Percentiles rank a stretch among this genome's conserved stretches.
Evolutionary conservation across 495 filamentous ascomycete genomes (phyloP).

Genomic region (Entonaema liquescens): DNA sequence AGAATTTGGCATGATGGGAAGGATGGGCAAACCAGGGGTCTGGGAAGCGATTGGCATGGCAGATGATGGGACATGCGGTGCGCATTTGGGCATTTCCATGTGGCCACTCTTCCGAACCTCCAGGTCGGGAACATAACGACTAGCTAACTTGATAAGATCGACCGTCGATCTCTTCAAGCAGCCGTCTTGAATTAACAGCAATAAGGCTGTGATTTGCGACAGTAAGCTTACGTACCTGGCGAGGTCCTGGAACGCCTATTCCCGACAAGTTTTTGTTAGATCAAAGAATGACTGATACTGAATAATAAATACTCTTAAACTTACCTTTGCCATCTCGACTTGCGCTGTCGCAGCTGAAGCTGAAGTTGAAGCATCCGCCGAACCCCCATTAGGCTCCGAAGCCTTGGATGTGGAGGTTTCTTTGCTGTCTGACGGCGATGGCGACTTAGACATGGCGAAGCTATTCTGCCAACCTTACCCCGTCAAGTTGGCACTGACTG

Average conservation of each 20-base stretch:
- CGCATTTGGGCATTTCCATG: constrained; percentile 34
- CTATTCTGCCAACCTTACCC: background rate
- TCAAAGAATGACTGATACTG: background rate
- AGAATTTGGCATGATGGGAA: constrained; percentile 34
- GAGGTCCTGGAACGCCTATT: constrained; percentile 59
- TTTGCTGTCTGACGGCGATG: constrained; percentile 21
- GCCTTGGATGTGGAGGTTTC: constrained; percentile 12
- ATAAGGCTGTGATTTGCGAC: constrained; percentile 4
- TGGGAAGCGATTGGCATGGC: constrained; percentile 31
- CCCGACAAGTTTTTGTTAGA: constrained; percentile 30
- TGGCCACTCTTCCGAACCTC: constrained; percentile 21
- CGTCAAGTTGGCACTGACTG: background rate
- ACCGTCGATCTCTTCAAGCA: constrained; percentile 25
- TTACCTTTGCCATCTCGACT: constrained; percentile 46
- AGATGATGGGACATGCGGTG: constrained; percentile 29
- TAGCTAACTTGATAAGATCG: constrained; percentile 28
- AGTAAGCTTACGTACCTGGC: constrained; percentile 51
- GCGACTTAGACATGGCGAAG: constrained; percentile 34
- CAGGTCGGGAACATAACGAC: constrained; percentile 19
- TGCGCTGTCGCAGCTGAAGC: constrained; percentile 27
- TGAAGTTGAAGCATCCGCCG: constrained; percentile 9
- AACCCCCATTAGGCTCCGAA: constrained; percentile 16
- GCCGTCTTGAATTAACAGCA: background rate
- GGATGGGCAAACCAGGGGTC: constrained; percentile 29
- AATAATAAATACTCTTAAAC: constrained; percentile 11